Percentiles rank a stretch among this genome's conserved stretches.
phyloP scores from a whole-genome alignment of 78 protist species.

The Capsaspora owczarzaki region DNA sequence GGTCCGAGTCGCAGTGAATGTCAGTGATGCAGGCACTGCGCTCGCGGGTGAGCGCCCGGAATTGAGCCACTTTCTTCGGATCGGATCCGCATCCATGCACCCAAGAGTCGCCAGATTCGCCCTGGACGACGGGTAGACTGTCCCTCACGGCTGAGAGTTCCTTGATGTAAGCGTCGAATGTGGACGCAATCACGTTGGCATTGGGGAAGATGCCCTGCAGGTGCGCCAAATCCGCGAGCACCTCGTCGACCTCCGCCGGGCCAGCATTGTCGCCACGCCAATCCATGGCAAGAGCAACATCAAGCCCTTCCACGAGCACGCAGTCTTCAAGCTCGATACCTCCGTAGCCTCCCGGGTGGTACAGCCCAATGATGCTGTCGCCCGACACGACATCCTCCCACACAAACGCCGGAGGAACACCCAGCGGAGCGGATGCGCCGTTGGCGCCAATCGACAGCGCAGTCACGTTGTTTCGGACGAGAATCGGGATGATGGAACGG shows the following conservation, averaged over 20 bases:
- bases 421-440: slow-evolving; percentile 2
- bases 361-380: not conserved
- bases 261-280: slow-evolving; percentile 14
- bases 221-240: not conserved
- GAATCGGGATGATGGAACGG: not conserved
- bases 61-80: not conserved
- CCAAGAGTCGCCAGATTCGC: too few relatives aligned
- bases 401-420: not conserved
- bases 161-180: not conserved
- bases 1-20: too few relatives aligned
- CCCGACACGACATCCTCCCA: not conserved
- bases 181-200: not conserved
- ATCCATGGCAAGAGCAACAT: not conserved
- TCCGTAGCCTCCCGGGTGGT: slow-evolving; percentile 11
- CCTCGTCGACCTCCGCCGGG: not conserved
- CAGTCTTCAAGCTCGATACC: not conserved
- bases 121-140: too few relatives aligned
- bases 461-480: not conserved
- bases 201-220: not conserved
- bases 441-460: slow-evolving; percentile 2
- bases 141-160: too few relatives aligned
- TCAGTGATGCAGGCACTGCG: not conserved
- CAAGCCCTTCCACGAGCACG: not conserved
- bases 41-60: not conserved
- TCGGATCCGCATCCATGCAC: not conserved